A percentile compares a stretch with the other conserved stretches of the same genome.
Evolutionary conservation across 2,329 filamentous ascomycete genomes (phyloP).

Genomic region (Pestalotiopsis sp.): DNA sequence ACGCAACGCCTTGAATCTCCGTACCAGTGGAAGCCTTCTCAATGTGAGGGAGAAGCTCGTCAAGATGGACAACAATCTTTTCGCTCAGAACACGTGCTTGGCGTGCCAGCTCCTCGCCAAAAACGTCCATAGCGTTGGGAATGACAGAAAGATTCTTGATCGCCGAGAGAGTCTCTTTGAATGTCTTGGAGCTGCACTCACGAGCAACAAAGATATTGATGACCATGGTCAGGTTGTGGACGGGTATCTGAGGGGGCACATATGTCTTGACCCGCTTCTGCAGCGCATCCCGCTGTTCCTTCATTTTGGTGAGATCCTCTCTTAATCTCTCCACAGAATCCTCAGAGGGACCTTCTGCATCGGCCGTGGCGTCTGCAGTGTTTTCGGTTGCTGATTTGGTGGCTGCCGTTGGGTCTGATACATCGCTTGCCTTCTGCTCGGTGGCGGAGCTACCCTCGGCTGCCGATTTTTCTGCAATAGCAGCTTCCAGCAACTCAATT

Average conservation of each 20-base stretch:
- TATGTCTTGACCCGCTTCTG: conserved; percentile 62
- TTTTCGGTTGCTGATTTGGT: conserved; percentile 20
- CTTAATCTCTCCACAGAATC: conserved; percentile 12
- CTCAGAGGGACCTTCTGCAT: conserved; percentile 19
- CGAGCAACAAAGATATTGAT: conserved; percentile 95
- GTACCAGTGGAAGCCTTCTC: conserved; percentile 85
- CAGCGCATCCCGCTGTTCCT: conserved; percentile 43
- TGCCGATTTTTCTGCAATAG: not conserved
- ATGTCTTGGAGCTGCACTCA: conserved; percentile 96
- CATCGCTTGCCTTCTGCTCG: conserved; percentile 26
- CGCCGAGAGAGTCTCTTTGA: conserved; percentile 96
- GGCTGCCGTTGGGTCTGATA: conserved; percentile 16
- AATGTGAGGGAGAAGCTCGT: conserved; percentile 84
- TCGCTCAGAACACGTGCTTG: conserved; percentile 86
- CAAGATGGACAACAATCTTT: conserved; percentile 82
- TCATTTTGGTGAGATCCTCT: conserved; percentile 31
- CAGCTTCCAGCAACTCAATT: conserved; percentile 32
- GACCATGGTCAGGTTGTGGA: conserved; percentile 89
- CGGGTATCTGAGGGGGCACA: conserved; percentile 82
- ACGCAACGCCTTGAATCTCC: conserved; percentile 91
- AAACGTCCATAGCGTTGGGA: conserved; percentile 84
- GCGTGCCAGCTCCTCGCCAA: conserved; percentile 88
- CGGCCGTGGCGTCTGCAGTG: conserved; percentile 15
- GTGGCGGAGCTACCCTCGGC: conserved; percentile 21
- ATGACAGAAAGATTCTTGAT: conserved; percentile 97